Evolutionary conservation across 495 filamentous ascomycete genomes (phyloP).

Genomic region (Glutinoglossum americanum): DNA sequence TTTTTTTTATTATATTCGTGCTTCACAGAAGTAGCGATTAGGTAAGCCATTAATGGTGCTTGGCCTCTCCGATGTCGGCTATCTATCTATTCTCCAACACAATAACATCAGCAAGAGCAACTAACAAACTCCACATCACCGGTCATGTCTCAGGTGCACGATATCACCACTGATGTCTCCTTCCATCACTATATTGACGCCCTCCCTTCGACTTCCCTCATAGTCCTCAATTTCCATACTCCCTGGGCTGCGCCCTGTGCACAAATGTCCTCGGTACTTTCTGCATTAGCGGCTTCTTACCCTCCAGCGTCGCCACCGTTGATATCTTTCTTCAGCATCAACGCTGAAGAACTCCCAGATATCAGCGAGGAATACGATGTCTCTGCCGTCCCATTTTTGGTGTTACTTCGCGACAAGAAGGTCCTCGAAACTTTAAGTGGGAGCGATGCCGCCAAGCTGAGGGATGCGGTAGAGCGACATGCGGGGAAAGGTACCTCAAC

Average conservation of each 20-base stretch:
- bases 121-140: background rate
- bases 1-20: too few relatives aligned
- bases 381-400: conserved; percentile 77
- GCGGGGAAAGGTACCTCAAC: conserved; percentile 21
- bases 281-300: conserved; percentile 65
- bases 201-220: conserved; percentile 42
- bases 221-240: conserved; percentile 81
- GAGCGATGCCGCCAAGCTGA: conserved; percentile 64
- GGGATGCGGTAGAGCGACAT: conserved; percentile 63
- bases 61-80: background rate
- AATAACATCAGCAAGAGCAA: background rate
- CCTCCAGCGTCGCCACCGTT: conserved; percentile 37
- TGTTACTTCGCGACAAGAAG: conserved; percentile 47
- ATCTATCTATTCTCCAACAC: too few relatives aligned
- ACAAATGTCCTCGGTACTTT: conserved; percentile 77
- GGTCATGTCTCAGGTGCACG: conserved; percentile 49
- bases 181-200: conserved; percentile 43
- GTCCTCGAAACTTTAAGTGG: conserved; percentile 67
- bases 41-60: background rate
- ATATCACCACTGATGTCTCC: conserved; percentile 43
- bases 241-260: conserved; percentile 93
- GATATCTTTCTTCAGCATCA: conserved; percentile 65
- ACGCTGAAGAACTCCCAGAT: conserved; percentile 76
- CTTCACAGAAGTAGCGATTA: too few relatives aligned
- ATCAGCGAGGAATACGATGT: conserved; percentile 80